Conservation (phyloP, 306 rosid species). For the Lathyrus sativus region DNA sequence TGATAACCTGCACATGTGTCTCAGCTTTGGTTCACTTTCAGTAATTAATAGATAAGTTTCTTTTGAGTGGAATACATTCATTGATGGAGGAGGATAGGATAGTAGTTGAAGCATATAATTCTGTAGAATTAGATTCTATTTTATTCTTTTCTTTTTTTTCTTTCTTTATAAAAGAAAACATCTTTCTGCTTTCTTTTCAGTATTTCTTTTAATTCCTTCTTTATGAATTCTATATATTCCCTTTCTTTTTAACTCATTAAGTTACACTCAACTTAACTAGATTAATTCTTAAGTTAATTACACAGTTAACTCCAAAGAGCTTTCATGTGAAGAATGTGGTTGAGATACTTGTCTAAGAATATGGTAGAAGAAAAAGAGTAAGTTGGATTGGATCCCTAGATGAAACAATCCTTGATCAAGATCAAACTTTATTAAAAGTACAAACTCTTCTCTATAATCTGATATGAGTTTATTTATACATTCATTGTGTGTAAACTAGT, state of each 20-base stretch:
- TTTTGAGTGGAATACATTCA: constrained; percentile 49
- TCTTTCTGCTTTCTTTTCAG: constrained; percentile 55
- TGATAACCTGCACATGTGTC: constrained; percentile 37
- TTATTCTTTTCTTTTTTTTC: constrained; percentile 47
- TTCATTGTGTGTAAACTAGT: too few species aligned
- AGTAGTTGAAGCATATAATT: constrained; percentile 43
- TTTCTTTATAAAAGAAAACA: constrained; percentile 56
- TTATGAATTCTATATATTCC: constrained; percentile 30
- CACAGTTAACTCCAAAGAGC: not conserved
- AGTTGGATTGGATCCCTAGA: too few species aligned
- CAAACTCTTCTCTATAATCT: too few species aligned
- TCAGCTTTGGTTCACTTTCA: constrained; percentile 49
- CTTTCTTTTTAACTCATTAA: constrained; percentile 15
- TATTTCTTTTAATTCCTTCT: constrained; percentile 29
- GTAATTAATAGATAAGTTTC: constrained; percentile 11
- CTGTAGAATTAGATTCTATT: constrained; percentile 58
- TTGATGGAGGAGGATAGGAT: constrained; percentile 30
- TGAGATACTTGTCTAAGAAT: not conserved
- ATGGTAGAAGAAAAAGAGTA: too few species aligned
- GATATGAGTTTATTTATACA: too few species aligned
- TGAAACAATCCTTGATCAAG: too few species aligned
- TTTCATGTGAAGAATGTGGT: not conserved
- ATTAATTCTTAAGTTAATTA: not conserved
- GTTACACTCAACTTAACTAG: not conserved
- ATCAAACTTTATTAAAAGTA: too few species aligned